phyloP scores from a whole-genome alignment of 768 basidiomycete genomes.

The Lactarius hatsudake region DNA sequence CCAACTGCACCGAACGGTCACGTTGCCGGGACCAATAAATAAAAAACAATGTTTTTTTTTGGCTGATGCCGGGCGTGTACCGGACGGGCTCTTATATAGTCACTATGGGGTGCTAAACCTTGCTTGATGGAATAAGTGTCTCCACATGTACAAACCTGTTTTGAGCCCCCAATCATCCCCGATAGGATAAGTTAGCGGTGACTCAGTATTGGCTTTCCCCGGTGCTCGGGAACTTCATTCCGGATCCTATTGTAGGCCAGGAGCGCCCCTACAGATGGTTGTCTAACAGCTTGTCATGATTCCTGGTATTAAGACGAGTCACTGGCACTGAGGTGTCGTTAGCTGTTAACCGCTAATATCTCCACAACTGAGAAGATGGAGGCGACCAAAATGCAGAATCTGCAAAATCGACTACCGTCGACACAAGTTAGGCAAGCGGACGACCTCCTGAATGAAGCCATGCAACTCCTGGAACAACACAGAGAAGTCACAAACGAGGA shows the following conservation, averaged over 20 bases:
- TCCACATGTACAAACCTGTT: not conserved
- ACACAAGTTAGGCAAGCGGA: conserved; percentile 1
- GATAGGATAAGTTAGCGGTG: not conserved
- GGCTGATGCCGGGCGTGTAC: too few relatives aligned
- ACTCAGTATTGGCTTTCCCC: not conserved
- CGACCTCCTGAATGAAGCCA: not conserved
- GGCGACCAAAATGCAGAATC: not conserved
- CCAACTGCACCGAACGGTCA: too few relatives aligned
- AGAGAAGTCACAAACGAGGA: not conserved
- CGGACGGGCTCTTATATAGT: too few relatives aligned
- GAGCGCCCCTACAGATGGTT: not conserved
- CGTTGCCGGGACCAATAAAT: too few relatives aligned
- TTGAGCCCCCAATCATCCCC: not conserved
- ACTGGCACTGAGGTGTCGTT: not conserved
- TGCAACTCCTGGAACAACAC: not conserved
- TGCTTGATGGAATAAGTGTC: not conserved
- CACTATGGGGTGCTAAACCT: not conserved
- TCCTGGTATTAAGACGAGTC: conserved; percentile 5
- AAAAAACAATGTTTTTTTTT: too few relatives aligned
- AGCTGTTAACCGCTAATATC: not conserved
- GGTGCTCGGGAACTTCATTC: not conserved
- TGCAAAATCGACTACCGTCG: conserved; percentile 5
- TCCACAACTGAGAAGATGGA: not conserved
- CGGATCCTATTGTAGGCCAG: too few relatives aligned
- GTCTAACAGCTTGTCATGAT: not conserved